Evolutionary conservation across 495 filamentous ascomycete genomes (phyloP).

Genomic region (Aspergillus sclerotioniger): DNA sequence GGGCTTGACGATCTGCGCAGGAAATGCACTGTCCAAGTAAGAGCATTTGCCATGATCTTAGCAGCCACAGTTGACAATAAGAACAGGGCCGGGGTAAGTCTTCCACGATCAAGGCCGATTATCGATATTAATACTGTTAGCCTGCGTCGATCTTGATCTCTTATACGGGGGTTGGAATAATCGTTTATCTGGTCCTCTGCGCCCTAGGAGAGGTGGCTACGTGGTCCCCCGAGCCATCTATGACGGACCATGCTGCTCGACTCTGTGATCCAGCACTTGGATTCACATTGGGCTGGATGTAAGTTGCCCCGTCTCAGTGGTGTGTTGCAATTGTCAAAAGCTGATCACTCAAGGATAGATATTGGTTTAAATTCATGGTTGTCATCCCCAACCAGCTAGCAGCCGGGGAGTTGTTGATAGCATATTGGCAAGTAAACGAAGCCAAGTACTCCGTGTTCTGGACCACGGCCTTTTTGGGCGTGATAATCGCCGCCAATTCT

Average conservation of each 20-base stretch:
- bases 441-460: constrained; percentile 70
- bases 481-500: constrained; percentile 62
- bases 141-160: constrained; percentile 61
- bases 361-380: constrained; percentile 67
- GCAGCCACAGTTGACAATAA: not conserved
- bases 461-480: constrained; percentile 65
- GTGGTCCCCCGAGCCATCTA: constrained; percentile 55
- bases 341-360: constrained; percentile 30
- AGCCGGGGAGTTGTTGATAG: constrained; percentile 67
- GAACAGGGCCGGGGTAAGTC: constrained; percentile 36
- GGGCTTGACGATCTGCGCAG: constrained; percentile 61
- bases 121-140: constrained; percentile 30
- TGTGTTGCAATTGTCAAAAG: not conserved
- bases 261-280: constrained; percentile 63
- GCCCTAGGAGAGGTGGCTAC: constrained; percentile 64
- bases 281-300: constrained; percentile 59
- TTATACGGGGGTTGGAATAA: constrained; percentile 56
- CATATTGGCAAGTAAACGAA: constrained; percentile 61
- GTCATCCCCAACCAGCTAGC: constrained; percentile 77
- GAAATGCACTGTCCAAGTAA: constrained; percentile 59
- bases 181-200: constrained; percentile 61
- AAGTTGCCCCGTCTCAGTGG: constrained; percentile 9
- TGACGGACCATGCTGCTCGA: constrained; percentile 59
- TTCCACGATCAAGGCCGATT: not conserved
- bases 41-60: constrained; percentile 19